phyloP scores from a whole-genome alignment of 1,139 yeast species.

The Magnusiomyces ingens region DNA sequence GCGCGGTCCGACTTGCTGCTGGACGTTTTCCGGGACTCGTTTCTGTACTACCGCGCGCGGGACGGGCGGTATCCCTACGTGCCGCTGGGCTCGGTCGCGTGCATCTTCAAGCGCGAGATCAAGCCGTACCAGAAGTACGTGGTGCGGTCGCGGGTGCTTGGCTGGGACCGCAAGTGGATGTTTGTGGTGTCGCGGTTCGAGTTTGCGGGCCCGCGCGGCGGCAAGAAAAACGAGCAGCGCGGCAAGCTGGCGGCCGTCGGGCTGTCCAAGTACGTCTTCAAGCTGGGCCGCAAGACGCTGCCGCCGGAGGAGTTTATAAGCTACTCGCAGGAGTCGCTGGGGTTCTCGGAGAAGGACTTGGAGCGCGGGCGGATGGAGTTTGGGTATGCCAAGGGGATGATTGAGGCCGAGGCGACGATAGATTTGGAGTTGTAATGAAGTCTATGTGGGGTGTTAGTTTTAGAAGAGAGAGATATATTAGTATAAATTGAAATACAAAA shows the following conservation, averaged over 20 bases:
- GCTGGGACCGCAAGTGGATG: constrained; percentile 89
- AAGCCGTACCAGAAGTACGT: constrained; percentile 54
- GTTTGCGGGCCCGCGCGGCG: constrained; percentile 19
- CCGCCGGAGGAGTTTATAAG: constrained; percentile 54
- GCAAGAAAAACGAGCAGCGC: constrained; percentile 28
- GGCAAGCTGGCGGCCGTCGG: constrained; percentile 50
- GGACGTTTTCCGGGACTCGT: constrained; percentile 39
- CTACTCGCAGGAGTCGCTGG: constrained; percentile 36
- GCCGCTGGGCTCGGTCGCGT: constrained; percentile 70
- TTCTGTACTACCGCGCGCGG: constrained; percentile 32
- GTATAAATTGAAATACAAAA: no score
- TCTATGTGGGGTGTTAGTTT: no score
- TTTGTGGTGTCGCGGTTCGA: constrained; percentile 62
- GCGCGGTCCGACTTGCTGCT: constrained; percentile 63
- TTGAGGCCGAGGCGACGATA: constrained; percentile 32
- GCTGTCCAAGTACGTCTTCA: constrained; percentile 74
- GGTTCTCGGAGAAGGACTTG: constrained; percentile 49
- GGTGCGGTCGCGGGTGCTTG: constrained; percentile 53
- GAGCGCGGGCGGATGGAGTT: constrained; percentile 37
- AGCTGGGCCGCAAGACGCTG: constrained; percentile 64
- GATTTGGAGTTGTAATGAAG: background rate
- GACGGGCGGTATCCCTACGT: constrained; percentile 55
- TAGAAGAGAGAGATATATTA: no score
- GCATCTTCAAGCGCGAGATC: constrained; percentile 67
- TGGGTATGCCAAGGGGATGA: constrained; percentile 32